Evolutionary conservation across 1,284 basidiomycete genomes (phyloP).

Genomic region (Kwoniella shivajii): DNA sequence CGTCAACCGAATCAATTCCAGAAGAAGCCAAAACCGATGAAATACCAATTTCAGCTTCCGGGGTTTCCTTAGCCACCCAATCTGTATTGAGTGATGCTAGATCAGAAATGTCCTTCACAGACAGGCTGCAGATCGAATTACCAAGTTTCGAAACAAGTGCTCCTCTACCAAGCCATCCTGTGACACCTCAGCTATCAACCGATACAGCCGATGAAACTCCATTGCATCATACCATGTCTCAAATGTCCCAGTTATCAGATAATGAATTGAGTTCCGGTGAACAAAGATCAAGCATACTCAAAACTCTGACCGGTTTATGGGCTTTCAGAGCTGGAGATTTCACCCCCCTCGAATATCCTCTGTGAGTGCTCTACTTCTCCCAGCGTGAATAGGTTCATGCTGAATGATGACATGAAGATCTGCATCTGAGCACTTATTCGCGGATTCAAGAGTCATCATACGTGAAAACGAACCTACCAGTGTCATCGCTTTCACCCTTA

Average conservation of each 20-base stretch:
- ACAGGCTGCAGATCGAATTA: conserved; percentile 52
- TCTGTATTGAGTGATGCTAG: conserved; percentile 34
- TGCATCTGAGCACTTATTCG: conserved; percentile 80
- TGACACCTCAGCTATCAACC: conserved; percentile 42
- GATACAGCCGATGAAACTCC: conserved; percentile 38
- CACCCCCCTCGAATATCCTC: conserved; percentile 60
- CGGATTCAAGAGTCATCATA: conserved; percentile 92
- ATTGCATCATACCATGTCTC: conserved; percentile 23
- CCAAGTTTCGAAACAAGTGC: conserved; percentile 54
- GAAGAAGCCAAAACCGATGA: conserved; percentile 3
- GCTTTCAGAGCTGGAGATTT: conserved; percentile 61
- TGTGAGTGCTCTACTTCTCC: conserved; percentile 45
- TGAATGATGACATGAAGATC: conserved; percentile 33
- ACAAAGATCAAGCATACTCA: conserved; percentile 77
- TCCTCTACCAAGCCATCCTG: conserved; percentile 51
- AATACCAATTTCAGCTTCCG: conserved; percentile 16
- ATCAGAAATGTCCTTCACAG: conserved; percentile 44
- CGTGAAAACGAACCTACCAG: conserved; percentile 97
- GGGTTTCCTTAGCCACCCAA: conserved; percentile 15
- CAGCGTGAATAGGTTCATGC: not conserved
- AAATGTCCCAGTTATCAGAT: conserved; percentile 53
- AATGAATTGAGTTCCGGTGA: conserved; percentile 56
- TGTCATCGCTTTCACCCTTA: conserved; percentile 93
- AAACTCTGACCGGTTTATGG: conserved; percentile 83
- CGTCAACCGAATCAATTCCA: not conserved